phyloP scores from a whole-genome alignment of 352 stramenopile species.

The Phytophthora capsici region DNA sequence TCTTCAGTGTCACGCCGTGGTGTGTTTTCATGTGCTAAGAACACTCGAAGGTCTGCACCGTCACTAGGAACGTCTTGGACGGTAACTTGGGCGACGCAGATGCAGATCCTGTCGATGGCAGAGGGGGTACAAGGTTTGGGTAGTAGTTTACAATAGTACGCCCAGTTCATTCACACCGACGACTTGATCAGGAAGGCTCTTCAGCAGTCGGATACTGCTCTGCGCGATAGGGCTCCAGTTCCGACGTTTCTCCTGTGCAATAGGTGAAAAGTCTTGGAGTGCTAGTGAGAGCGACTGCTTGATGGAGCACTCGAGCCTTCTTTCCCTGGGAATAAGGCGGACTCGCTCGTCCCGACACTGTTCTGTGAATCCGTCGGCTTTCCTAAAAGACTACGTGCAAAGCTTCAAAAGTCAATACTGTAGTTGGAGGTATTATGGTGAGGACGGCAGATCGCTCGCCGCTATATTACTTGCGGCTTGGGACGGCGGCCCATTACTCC shows the following conservation, averaged over 20 bases:
- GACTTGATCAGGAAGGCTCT: conserved; percentile 79
- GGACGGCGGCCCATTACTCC: no score
- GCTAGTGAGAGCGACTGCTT: conserved; percentile 57
- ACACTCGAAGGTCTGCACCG: conserved; percentile 7
- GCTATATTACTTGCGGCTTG: no score
- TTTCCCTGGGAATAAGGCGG: conserved; percentile 15
- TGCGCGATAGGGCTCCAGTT: conserved; percentile 69
- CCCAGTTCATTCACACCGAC: conserved; percentile 85
- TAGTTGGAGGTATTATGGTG: no score
- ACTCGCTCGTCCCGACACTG: conserved; percentile 22
- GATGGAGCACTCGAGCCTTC: conserved; percentile 11
- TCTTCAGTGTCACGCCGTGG: conserved; percentile 24
- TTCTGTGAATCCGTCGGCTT: conserved; percentile 13
- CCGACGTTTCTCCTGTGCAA: conserved; percentile 61
- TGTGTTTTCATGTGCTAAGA: conserved; percentile 21
- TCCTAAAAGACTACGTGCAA: conserved; percentile 31
- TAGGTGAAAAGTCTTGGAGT: conserved; percentile 63
- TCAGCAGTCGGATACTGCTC: conserved; percentile 64
- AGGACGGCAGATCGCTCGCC: no score
- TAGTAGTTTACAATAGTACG: conserved; percentile 81
- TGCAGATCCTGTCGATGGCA: conserved; percentile 4
- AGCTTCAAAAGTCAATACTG: no score
- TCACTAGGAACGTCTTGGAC: conserved; percentile 23
- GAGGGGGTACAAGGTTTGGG: conserved; percentile 49
- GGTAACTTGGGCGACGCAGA: conserved; percentile 22